phyloP scores from a whole-genome alignment of 2,329 filamentous ascomycete species.

The Colletotrichum abscissum region DNA sequence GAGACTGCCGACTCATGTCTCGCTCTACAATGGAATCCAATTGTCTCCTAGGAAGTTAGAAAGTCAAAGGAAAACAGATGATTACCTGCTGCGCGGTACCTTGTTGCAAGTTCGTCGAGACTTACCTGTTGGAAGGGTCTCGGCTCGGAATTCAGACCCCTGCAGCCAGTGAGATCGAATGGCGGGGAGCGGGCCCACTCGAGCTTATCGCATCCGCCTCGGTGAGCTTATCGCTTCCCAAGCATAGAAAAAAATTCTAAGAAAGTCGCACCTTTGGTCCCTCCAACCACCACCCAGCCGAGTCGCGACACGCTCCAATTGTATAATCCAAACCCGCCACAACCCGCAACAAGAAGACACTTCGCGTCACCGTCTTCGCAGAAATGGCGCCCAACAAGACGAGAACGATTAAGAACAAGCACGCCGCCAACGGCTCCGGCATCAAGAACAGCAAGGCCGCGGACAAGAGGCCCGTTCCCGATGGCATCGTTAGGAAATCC shows the following conservation, averaged over 20 bases:
- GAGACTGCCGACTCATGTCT: too few relatives aligned
- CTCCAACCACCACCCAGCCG: constrained; percentile 10
- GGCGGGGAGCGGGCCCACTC: constrained; percentile 26
- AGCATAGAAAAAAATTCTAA: constrained; percentile 38
- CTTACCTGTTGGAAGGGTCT: neutral
- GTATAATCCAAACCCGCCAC: constrained; percentile 2
- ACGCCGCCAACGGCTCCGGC: constrained; percentile 64
- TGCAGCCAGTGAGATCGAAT: constrained; percentile 18
- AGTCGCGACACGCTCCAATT: constrained; percentile 24
- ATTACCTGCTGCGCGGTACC: neutral
- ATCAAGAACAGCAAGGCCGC: constrained; percentile 50
- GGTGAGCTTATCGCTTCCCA: constrained; percentile 36
- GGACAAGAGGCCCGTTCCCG: constrained; percentile 48
- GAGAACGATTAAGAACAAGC: constrained; percentile 72
- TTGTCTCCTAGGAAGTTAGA: too few relatives aligned
- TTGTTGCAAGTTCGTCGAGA: neutral
- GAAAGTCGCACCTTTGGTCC: constrained; percentile 24
- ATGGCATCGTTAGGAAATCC: constrained; percentile 62
- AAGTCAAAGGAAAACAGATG: neutral
- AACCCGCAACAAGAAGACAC: neutral
- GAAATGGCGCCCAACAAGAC: constrained; percentile 68
- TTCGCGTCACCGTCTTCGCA: constrained; percentile 22
- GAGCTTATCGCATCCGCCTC: constrained; percentile 31
- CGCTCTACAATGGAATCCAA: too few relatives aligned
- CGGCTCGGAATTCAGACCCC: neutral